Evolutionary conservation across 768 basidiomycete species (phyloP).

Genomic region (Cubamyces sp.): DNA sequence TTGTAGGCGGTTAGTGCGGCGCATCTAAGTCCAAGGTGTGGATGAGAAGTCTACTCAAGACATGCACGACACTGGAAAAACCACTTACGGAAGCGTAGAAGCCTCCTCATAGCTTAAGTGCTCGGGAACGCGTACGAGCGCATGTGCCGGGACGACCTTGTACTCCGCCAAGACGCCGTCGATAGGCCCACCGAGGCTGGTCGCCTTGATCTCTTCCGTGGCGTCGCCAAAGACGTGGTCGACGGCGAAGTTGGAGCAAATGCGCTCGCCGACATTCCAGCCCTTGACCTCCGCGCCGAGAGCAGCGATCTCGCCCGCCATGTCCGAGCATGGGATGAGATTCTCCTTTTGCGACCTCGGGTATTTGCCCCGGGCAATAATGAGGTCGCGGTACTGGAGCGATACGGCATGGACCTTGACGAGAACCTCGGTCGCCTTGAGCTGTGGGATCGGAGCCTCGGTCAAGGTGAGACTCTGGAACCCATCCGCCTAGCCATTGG

Average conservation of each 20-base stretch:
- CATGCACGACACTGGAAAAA: too few species aligned
- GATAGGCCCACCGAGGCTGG: conserved; percentile 49
- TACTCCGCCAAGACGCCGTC: conserved; percentile 52
- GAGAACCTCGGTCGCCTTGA: conserved; percentile 52
- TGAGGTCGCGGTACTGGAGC: conserved; percentile 56
- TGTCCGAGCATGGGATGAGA: conserved; percentile 45
- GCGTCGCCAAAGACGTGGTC: conserved; percentile 53
- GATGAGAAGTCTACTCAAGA: too few species aligned
- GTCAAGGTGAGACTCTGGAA: conserved; percentile 36
- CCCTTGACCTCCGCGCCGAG: conserved; percentile 43
- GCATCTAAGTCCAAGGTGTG: neutral
- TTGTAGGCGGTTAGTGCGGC: conserved; percentile 71
- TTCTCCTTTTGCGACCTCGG: conserved; percentile 39
- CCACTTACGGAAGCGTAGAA: conserved; percentile 59
- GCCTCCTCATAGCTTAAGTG: conserved; percentile 67
- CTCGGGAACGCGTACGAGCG: conserved; percentile 54
- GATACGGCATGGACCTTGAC: conserved; percentile 62
- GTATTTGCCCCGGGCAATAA: conserved; percentile 45
- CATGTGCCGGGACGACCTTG: conserved; percentile 31
- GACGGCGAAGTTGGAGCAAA: conserved; percentile 54
- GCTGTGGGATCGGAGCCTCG: conserved; percentile 34
- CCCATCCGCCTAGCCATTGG: conserved; percentile 33
- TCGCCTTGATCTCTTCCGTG: conserved; percentile 38
- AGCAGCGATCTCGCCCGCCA: conserved; percentile 59
- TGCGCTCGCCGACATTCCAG: conserved; percentile 61